Conservation (phyloP, 352 stramenopile species). For the Globisporangium mamillatum region DNA sequence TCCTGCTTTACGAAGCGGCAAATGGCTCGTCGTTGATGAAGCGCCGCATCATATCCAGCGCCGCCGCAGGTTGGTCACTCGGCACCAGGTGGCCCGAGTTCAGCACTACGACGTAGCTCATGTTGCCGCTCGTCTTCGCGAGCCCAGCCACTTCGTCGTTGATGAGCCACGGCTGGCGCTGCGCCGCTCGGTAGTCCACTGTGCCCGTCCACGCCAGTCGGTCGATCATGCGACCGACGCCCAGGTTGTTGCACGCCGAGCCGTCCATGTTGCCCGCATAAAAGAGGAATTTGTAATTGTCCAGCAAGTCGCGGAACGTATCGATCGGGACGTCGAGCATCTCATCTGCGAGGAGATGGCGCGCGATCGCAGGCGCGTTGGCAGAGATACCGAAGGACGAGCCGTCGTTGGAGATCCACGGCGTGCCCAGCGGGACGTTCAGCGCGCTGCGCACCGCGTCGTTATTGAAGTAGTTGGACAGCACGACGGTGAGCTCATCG, state of each 20-base stretch:
- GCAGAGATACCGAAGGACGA: constrained; percentile 50
- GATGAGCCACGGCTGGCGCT: constrained; percentile 57
- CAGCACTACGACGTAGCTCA: constrained; percentile 81
- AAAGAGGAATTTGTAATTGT: constrained; percentile 85
- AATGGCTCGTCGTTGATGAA: constrained; percentile 61
- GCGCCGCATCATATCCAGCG: constrained; percentile 80
- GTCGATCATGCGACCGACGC: constrained; percentile 74
- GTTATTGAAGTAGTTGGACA: constrained; percentile 84
- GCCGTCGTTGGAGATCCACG: constrained; percentile 68
- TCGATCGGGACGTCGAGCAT: constrained; percentile 79
- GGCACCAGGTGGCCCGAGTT: constrained; percentile 79
- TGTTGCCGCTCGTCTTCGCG: constrained; percentile 67
- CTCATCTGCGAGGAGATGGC: constrained; percentile 70
- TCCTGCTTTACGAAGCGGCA: constrained; percentile 5
- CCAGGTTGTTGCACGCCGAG: constrained; percentile 78
- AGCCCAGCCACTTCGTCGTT: constrained; percentile 60
- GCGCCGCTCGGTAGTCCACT: constrained; percentile 56
- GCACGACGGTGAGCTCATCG: constrained; percentile 36
- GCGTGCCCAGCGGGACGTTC: constrained; percentile 69
- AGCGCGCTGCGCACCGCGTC: constrained; percentile 79
- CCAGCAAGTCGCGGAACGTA: constrained; percentile 70
- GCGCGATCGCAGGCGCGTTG: constrained; percentile 51
- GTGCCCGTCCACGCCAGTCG: constrained; percentile 71
- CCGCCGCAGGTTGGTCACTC: constrained; percentile 61
- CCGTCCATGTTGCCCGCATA: constrained; percentile 86